These are phyloP conservation scores for Scheffersomyces amazonensis DNA, from an alignment of 805 yeast genomes.

Conservation along the genomic window DNA sequence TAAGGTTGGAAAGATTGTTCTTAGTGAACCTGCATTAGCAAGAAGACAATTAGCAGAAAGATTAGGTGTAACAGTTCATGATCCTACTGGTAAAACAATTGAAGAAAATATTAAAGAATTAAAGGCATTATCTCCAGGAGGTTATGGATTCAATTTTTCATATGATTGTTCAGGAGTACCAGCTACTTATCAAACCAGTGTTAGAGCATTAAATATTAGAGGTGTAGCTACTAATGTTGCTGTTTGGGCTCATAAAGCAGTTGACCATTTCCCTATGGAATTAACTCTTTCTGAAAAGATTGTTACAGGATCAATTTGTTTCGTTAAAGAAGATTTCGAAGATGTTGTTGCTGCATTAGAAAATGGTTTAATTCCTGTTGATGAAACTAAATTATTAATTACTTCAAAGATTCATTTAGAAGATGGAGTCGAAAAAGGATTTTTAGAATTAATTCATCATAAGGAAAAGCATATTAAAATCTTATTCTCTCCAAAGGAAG, in stretches of 20 bases:
- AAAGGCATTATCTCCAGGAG: slow-evolving; percentile 34
- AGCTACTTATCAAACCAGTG: slow-evolving; percentile 50
- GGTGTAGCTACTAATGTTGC: slow-evolving; percentile 66
- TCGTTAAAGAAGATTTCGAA: slow-evolving; percentile 53
- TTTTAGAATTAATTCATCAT: slow-evolving; percentile 46
- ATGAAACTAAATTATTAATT: slow-evolving; percentile 45
- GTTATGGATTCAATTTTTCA: slow-evolving; percentile 46
- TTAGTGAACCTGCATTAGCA: slow-evolving; percentile 54
- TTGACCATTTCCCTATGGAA: slow-evolving; percentile 53
- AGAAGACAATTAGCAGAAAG: slow-evolving; percentile 55
- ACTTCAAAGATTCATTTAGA: slow-evolving; percentile 51
- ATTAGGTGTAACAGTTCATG: slow-evolving; percentile 47
- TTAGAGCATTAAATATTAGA: slow-evolving; percentile 47
- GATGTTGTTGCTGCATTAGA: slow-evolving; percentile 53
- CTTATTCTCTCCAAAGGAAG: slow-evolving; percentile 44
- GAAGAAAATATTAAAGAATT: slow-evolving; percentile 35
- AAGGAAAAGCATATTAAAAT: slow-evolving; percentile 58
- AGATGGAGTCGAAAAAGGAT: slow-evolving; percentile 54
- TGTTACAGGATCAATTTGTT: slow-evolving; percentile 61
- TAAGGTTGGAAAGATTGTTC: slow-evolving; percentile 39
- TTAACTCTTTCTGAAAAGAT: slow-evolving; percentile 53
- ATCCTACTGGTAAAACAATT: slow-evolving; percentile 42
- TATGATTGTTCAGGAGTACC: slow-evolving; percentile 57
- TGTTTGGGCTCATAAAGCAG: slow-evolving; percentile 55
- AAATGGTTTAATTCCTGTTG: slow-evolving; percentile 42